Evolutionary conservation across 2,329 filamentous ascomycete genomes (phyloP), one percentile per base, ranked within the genome.

Genomic region (Microascus cirrosus): DNA sequence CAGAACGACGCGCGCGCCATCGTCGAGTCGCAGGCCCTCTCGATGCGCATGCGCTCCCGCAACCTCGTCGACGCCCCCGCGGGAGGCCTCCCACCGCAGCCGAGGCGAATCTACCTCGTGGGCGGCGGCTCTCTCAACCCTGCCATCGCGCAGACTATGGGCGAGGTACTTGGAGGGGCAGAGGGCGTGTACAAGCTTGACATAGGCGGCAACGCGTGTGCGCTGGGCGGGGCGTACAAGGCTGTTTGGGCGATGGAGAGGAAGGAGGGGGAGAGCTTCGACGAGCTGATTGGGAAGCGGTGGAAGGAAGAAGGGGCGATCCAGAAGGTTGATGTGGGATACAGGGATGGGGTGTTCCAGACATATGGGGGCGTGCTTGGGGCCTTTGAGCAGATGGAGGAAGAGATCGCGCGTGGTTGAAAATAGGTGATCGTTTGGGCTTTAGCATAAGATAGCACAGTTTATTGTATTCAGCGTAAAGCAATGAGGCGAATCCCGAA

Each of bases 171-270:
- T 2, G 94, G 94, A 56, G 90, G 90, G 36, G 81, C 80, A 2
- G 94, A 97, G 62, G 94, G 94, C 25, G 89, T 97, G 28, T 99
- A 90, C 74, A 89, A 87, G 72, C 83, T 99, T 15, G 92, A 97
- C 68, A 90, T 97, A 5, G 93, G 94, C 28, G 91, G 92, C 28
- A 96, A 95, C 73, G 93, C 94, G 2, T 99, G 94, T 73, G 94
- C 93, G 12, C 74, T 97, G 15, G 94, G 94, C 15, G 90, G 90
- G 7, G 93, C 93, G 28, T 96, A 97, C 74, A 97, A 97, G 74
- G 93, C 94, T 15, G 85, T 95, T 0, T 99, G 94, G 94, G 91
- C 88, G 1, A 77, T 90, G 58, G 90, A 94, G 76, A 76, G 89
- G 54, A 70, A 71, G 25, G 69, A 74, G 1, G 78, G 76, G 20